Conservation (phyloP, 192 early-diverging fungal species). For the Rhizophagus prolifer region DNA sequence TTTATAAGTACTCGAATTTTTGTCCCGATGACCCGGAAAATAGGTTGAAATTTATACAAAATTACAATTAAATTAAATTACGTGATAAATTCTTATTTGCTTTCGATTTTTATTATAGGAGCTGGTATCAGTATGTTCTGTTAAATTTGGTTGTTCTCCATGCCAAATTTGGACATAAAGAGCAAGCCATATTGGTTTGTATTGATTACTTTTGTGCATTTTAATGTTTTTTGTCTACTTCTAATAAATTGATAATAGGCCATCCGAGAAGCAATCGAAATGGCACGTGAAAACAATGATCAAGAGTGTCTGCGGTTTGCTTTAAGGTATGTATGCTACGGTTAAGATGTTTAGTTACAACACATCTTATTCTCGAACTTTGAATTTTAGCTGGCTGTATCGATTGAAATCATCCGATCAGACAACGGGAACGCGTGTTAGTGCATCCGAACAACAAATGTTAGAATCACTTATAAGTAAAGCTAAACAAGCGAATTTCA, state of each 20-base stretch:
- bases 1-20: constrained; percentile 32
- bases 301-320: constrained; percentile 47
- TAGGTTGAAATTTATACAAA: background rate
- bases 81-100: too few relatives aligned
- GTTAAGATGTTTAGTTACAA: background rate
- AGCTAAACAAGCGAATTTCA: constrained; percentile 22
- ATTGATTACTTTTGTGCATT: background rate
- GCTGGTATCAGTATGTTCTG: constrained; percentile 44
- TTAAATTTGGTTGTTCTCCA: constrained; percentile 47
- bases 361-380: background rate
- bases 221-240: background rate
- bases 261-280: constrained; percentile 41
- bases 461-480: constrained; percentile 27
- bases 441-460: constrained; percentile 27
- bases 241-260: constrained; percentile 31
- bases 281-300: constrained; percentile 44
- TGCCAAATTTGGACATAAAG: constrained; percentile 42
- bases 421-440: background rate
- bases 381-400: constrained; percentile 29
- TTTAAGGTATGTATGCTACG: constrained; percentile 35
- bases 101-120: background rate
- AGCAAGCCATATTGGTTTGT: constrained; percentile 42
- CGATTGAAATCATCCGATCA: constrained; percentile 19
- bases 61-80: too few relatives aligned
- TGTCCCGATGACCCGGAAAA: constrained; percentile 22